phyloP scores from a whole-genome alignment of 2,329 filamentous ascomycete species.

The Monilinia laxa region DNA sequence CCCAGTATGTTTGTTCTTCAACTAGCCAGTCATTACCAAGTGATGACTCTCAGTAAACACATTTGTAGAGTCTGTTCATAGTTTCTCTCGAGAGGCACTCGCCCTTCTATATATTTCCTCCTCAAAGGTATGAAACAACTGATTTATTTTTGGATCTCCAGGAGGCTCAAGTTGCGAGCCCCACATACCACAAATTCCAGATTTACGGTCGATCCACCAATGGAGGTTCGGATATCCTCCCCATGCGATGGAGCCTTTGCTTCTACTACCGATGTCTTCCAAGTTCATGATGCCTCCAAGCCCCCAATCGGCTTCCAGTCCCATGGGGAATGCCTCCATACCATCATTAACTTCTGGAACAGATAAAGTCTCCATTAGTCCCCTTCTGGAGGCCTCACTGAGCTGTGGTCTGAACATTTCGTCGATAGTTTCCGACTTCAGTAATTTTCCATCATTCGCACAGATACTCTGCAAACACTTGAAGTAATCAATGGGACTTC shows the following conservation, averaged over 20 bases:
- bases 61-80: not conserved
- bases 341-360: slow-evolving; percentile 25
- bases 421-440: slow-evolving; percentile 45
- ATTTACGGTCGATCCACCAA: slow-evolving; percentile 47
- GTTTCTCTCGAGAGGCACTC: slow-evolving; percentile 9
- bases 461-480: slow-evolving; percentile 50
- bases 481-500: slow-evolving; percentile 45
- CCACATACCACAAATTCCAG: slow-evolving; percentile 46
- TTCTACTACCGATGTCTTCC: slow-evolving; percentile 41
- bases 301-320: slow-evolving; percentile 43
- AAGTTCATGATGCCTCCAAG: slow-evolving; percentile 47
- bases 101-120: slow-evolving; percentile 42
- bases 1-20: not conserved
- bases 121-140: slow-evolving; percentile 43
- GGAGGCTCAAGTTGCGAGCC: slow-evolving; percentile 46
- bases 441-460: slow-evolving; percentile 49
- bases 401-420: slow-evolving; percentile 52
- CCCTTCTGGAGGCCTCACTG: slow-evolving; percentile 29
- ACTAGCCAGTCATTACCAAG: not conserved
- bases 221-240: slow-evolving; percentile 48
- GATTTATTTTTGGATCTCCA: slow-evolving; percentile 42
- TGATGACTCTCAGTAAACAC: not conserved
- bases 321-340: slow-evolving; percentile 40
- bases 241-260: slow-evolving; percentile 47
- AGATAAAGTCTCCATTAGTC: slow-evolving; percentile 31